A percentile compares a stretch with the other conserved stretches of the same genome.
phyloP scores from a whole-genome alignment of 768 basidiomycete species.

The Lactarius akahatsu region DNA sequence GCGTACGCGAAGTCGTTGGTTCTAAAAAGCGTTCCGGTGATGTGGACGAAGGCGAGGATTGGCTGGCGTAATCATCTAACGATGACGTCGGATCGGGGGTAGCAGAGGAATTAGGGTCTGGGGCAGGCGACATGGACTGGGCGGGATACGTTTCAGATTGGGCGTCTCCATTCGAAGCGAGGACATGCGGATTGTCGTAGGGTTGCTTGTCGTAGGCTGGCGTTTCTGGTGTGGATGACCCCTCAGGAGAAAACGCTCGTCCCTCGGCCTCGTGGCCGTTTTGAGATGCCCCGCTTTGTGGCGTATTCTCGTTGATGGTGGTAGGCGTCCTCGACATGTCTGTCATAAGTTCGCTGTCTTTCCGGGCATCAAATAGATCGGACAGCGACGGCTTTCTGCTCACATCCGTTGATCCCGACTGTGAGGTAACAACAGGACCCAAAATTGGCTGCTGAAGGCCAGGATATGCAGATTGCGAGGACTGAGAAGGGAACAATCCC shows the following conservation, averaged over 20 bases:
- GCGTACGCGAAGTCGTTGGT: conserved; percentile 37
- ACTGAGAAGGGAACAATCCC: conserved; percentile 51
- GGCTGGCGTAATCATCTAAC: conserved; percentile 65
- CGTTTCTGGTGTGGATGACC: conserved; percentile 22
- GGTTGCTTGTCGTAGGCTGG: conserved; percentile 14
- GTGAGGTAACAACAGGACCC: conserved; percentile 36
- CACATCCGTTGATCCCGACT: conserved; percentile 40
- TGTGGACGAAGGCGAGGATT: conserved; percentile 69
- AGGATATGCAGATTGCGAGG: conserved; percentile 31
- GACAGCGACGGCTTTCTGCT: conserved; percentile 66
- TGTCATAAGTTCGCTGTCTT: conserved; percentile 52
- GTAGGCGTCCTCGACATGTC: conserved; percentile 55
- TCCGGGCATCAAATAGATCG: conserved; percentile 57
- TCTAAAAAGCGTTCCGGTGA: conserved; percentile 65
- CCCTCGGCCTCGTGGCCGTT: conserved; percentile 31
- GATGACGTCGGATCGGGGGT: conserved; percentile 82
- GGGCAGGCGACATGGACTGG: conserved; percentile 36
- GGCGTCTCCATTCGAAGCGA: conserved; percentile 24
- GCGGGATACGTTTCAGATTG: conserved; percentile 39
- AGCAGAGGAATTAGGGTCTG: conserved; percentile 58
- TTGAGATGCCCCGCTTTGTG: conserved; percentile 33
- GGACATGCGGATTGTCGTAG: conserved; percentile 9
- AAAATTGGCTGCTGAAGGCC: conserved; percentile 31
- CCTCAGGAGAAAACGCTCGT: conserved; percentile 14
- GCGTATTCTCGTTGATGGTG: conserved; percentile 43